Conservation (phyloP, 805 yeast genomes). For the Kockiozyma suomiensis region DNA sequence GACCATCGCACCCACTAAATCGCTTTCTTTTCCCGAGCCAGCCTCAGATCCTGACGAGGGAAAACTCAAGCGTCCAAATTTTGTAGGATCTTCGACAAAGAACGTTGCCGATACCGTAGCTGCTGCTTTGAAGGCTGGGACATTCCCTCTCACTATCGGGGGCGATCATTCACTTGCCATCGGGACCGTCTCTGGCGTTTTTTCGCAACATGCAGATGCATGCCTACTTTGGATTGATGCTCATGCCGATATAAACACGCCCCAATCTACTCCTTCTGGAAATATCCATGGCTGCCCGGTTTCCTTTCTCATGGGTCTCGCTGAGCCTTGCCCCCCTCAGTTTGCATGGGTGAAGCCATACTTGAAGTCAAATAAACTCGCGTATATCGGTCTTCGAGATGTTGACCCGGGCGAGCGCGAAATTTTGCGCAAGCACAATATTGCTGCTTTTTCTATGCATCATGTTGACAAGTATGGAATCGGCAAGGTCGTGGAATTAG, state of each 20-base stretch:
- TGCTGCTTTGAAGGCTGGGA: constrained; percentile 51
- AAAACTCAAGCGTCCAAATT: constrained; percentile 67
- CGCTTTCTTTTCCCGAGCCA: constrained; percentile 43
- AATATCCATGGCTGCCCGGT: constrained; percentile 97
- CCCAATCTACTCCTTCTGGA: constrained; percentile 79
- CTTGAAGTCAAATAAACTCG: constrained; percentile 69
- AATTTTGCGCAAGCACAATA: constrained; percentile 68
- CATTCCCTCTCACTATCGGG: constrained; percentile 82
- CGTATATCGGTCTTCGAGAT: constrained; percentile 93
- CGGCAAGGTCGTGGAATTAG: constrained; percentile 88
- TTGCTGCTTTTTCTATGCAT: constrained; percentile 90
- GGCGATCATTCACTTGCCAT: constrained; percentile 98
- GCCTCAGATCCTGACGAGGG: constrained; percentile 53
- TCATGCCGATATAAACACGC: constrained; percentile 95
- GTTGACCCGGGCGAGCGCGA: constrained; percentile 84
- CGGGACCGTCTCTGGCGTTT: constrained; percentile 85
- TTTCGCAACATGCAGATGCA: constrained; percentile 78
- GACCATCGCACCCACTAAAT: constrained; percentile 47
- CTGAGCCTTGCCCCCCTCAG: constrained; percentile 64
- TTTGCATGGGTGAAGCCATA: constrained; percentile 78
- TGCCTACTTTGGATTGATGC: constrained; percentile 97
- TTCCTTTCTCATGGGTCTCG: constrained; percentile 80
- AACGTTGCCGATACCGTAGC: constrained; percentile 63
- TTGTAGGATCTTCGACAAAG: constrained; percentile 74
- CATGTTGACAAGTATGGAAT: constrained; percentile 94